Base-by-base conservation (phyloP, 1,139 yeast genomes). In the Geotrichum armillariae region DNA sequence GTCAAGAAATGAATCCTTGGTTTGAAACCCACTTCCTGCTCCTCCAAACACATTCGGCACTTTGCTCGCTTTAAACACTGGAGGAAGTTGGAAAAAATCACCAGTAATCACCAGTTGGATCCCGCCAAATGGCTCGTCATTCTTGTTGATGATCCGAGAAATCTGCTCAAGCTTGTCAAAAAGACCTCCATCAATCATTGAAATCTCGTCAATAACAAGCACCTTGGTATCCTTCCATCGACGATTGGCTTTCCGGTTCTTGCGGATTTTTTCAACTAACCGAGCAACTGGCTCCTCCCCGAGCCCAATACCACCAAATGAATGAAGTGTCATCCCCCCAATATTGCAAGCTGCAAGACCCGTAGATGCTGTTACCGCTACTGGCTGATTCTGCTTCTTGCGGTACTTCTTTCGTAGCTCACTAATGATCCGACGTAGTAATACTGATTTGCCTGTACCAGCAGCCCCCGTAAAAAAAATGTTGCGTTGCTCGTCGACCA, bases 381-480 rank as follows among this genome's bases (percentile, higher is more conserved):
- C 90, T 12, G 73, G 64, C 1, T 79, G 39, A 11, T 36, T 47
- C 4, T 46, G 59, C 6, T 42, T 35, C 20, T 51, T 78, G 2
- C 63, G 64, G 61, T 81, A 74, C 49, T 71, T 74, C 1, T 58
- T 52, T 53, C 73, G 75, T 51, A 93, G 69, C 0, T 77, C 73
- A 56, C 79, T 77, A 49, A 93, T 91, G 37, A 93, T 76, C 23
- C 84, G 78, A 53, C 84, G 75, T 45, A 94, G 71, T 17, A 87
- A 72, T 4, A 90, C 83, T 1, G 96, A 88, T 65, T 90, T 90
- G 61, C 98, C 98, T 1, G 97, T 90, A 61, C 97, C 98, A 0
- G 98, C 98, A 36, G 96, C 87, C 36, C 98, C 98, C 0, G 97
- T 90, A 62, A 86, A 90, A 63, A 90, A 90, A 1, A 89, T 66